phyloP scores from a whole-genome alignment of 2,329 filamentous ascomycete genomes.

The Cordyceps cateniannulata region DNA sequence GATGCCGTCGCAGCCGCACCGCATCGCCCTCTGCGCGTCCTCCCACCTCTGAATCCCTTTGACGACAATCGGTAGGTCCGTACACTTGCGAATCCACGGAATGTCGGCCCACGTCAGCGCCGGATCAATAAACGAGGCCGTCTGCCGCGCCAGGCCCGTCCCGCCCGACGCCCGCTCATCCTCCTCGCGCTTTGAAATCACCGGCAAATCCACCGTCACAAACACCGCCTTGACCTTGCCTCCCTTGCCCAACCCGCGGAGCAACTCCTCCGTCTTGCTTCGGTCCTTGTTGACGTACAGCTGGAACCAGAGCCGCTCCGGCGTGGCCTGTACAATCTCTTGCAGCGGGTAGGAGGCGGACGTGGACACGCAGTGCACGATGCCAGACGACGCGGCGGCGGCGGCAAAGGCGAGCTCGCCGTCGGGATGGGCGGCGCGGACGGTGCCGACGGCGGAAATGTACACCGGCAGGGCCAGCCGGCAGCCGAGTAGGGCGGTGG shows the following conservation, averaged over 20 bases:
- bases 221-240: slow-evolving; percentile 14
- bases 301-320: slow-evolving; percentile 13
- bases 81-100: slow-evolving; percentile 42
- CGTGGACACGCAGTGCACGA: slow-evolving; percentile 11
- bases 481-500: slow-evolving; percentile 17
- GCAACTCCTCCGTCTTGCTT: neutral
- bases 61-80: slow-evolving; percentile 41
- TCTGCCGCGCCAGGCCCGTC: slow-evolving; percentile 10
- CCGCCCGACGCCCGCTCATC: slow-evolving; percentile 14
- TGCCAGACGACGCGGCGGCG: slow-evolving; percentile 11
- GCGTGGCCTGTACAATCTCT: slow-evolving; percentile 11
- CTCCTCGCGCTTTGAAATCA: slow-evolving; percentile 15
- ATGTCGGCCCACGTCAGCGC: slow-evolving; percentile 43
- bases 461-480: slow-evolving; percentile 18
- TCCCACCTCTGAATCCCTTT: slow-evolving; percentile 37
- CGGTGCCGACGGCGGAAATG: slow-evolving; percentile 19
- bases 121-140: slow-evolving; percentile 12
- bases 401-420: slow-evolving; percentile 18
- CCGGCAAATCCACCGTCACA: slow-evolving; percentile 12
- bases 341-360: slow-evolving; percentile 11
- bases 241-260: neutral
- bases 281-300: slow-evolving; percentile 15
- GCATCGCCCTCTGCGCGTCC: slow-evolving; percentile 32
- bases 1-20: slow-evolving; percentile 32
- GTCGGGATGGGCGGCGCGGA: slow-evolving; percentile 14